phyloP scores from a whole-genome alignment of 2,329 filamentous ascomycete genomes.

The Beauveria asiatica region DNA sequence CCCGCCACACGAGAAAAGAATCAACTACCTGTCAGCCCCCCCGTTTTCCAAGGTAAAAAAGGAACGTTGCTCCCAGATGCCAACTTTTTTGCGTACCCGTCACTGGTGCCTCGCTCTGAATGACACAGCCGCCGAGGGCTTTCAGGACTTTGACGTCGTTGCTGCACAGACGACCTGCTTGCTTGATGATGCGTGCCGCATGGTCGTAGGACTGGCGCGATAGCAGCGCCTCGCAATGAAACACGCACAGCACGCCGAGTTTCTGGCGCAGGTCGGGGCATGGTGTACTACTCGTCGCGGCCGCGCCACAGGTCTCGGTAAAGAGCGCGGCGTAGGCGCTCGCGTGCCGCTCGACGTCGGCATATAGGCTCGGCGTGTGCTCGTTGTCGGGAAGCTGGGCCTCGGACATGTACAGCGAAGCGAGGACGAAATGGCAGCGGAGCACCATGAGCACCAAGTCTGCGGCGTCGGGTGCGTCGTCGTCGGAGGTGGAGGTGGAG shows the following conservation, averaged over 20 bases:
- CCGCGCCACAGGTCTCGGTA: not conserved
- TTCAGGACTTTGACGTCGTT: slow-evolving; percentile 44
- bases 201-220: slow-evolving; percentile 59
- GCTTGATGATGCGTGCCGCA: slow-evolving; percentile 51
- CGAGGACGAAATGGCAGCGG: slow-evolving; percentile 62
- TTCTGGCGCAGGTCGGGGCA: slow-evolving; percentile 50
- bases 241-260: slow-evolving; percentile 57
- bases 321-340: slow-evolving; percentile 15
- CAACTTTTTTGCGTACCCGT: slow-evolving; percentile 37
- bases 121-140: slow-evolving; percentile 56
- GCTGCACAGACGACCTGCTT: slow-evolving; percentile 32
- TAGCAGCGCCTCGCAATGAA: slow-evolving; percentile 71
- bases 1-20: not conserved
- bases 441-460: slow-evolving; percentile 52
- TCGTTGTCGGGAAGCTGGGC: slow-evolving; percentile 29
- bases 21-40: not conserved
- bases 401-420: slow-evolving; percentile 41
- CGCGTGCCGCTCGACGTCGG: slow-evolving; percentile 51
- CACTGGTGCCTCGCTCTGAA: slow-evolving; percentile 44
- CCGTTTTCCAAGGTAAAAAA: not conserved
- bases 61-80: no score
- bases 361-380: slow-evolving; percentile 44
- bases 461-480: slow-evolving; percentile 21
- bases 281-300: not conserved
- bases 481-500: slow-evolving; percentile 37